phyloP scores from a whole-genome alignment of 164 flowering plant species.

The Annona cherimola region DNA sequence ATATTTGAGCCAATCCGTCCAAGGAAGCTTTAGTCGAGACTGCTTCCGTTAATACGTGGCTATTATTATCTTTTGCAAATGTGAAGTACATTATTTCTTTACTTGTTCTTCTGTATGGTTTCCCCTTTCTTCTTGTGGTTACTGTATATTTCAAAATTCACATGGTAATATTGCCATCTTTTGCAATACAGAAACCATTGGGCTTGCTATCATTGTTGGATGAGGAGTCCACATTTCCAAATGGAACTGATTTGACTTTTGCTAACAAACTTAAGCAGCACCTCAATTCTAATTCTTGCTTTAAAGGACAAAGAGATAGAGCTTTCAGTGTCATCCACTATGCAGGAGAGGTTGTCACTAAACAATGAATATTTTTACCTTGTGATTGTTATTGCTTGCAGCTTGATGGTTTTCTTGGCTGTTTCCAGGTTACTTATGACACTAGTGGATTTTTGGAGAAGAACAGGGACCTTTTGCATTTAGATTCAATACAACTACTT shows the following conservation, averaged over 20 bases:
- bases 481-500: slow-evolving; percentile 82
- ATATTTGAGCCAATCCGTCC: background rate
- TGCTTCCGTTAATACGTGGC: background rate
- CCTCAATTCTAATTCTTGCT: slow-evolving; percentile 67
- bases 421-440: slow-evolving; percentile 77
- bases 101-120: no score
- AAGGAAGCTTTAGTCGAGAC: no score
- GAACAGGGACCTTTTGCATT: slow-evolving; percentile 85
- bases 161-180: background rate
- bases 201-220: slow-evolving; percentile 85
- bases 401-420: slow-evolving; percentile 5
- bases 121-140: background rate
- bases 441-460: slow-evolving; percentile 94
- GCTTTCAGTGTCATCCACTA: slow-evolving; percentile 79
- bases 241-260: slow-evolving; percentile 89
- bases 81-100: background rate
- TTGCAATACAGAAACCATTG: slow-evolving; percentile 73
- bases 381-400: background rate
- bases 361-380: background rate
- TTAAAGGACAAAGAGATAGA: slow-evolving; percentile 75
- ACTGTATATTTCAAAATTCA: background rate
- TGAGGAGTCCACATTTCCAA: slow-evolving; percentile 99
- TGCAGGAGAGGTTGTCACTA: slow-evolving; percentile 82
- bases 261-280: slow-evolving; percentile 96
- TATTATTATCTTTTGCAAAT: background rate